Evolutionary conservation across 305 asterid genomes (phyloP).

Genomic region (Fraxinus angustifolia): DNA sequence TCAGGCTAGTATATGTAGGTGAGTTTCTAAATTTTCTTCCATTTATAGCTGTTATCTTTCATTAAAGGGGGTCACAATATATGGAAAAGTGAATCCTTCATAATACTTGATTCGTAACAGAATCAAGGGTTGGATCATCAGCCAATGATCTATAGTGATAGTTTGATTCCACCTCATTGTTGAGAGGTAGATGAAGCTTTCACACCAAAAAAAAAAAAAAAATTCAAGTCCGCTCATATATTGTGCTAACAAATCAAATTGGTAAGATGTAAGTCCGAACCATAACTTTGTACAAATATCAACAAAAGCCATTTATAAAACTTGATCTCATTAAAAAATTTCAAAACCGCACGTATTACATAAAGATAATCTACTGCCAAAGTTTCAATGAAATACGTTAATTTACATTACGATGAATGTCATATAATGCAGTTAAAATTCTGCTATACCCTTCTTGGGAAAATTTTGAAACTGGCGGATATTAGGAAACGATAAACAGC

Average conservation of each 20-base stretch:
- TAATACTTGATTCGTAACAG: neutral
- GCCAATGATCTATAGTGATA: neutral
- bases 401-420: neutral
- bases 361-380: neutral
- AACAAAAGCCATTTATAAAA: constrained; percentile 4
- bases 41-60: neutral
- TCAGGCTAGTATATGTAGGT: neutral
- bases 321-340: neutral
- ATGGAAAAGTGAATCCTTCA: neutral
- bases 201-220: neutral
- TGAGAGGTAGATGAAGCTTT: neutral
- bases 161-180: neutral
- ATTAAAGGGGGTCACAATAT: neutral
- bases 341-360: neutral
- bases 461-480: neutral
- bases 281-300: constrained; percentile 4
- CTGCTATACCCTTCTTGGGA: neutral
- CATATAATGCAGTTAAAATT: neutral
- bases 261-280: neutral
- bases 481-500: neutral
- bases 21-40: neutral
- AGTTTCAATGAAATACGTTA: neutral
- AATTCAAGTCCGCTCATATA: neutral
- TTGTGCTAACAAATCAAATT: neutral
- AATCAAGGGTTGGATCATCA: neutral